Evolutionary conservation across 2,329 filamentous ascomycete genomes (phyloP).

Genomic region (Septoria petroselini): DNA sequence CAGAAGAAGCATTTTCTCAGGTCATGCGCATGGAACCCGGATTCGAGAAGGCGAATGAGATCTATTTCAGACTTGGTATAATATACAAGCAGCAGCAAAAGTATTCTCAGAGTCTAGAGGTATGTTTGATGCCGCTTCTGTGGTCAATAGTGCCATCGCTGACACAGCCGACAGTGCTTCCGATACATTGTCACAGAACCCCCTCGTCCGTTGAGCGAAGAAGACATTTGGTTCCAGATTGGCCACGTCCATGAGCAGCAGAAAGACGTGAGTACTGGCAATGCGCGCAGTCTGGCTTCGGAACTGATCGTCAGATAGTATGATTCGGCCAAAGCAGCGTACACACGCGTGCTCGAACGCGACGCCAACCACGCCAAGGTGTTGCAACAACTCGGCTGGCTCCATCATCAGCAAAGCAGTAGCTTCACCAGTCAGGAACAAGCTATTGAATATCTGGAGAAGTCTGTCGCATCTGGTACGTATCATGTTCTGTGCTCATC

Average conservation of each 20-base stretch:
- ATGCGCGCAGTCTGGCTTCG: background rate
- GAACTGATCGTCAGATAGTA: slow-evolving; percentile 58
- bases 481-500: background rate
- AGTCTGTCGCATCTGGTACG: slow-evolving; percentile 88
- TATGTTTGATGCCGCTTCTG: slow-evolving; percentile 41
- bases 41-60: slow-evolving; percentile 98
- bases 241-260: slow-evolving; percentile 98
- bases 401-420: slow-evolving; percentile 93
- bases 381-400: slow-evolving; percentile 93
- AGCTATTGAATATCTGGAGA: slow-evolving; percentile 94
- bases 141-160: slow-evolving; percentile 19
- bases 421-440: slow-evolving; percentile 90
- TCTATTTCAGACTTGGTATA: slow-evolving; percentile 97
- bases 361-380: slow-evolving; percentile 98
- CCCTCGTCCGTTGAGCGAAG: slow-evolving; percentile 86
- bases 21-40: slow-evolving; percentile 98
- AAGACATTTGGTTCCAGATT: slow-evolving; percentile 99
- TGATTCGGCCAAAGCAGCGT: slow-evolving; percentile 87
- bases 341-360: slow-evolving; percentile 86
- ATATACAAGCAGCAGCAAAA: slow-evolving; percentile 99
- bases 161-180: slow-evolving; percentile 69
- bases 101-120: slow-evolving; percentile 86
- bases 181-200: slow-evolving; percentile 95
- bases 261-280: slow-evolving; percentile 73
- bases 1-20: slow-evolving; percentile 95